Percentiles rank a stretch among this genome's conserved stretches.
Conservation (phyloP, 2,329 filamentous ascomycete genomes). For the Colletotrichum sidae region DNA sequence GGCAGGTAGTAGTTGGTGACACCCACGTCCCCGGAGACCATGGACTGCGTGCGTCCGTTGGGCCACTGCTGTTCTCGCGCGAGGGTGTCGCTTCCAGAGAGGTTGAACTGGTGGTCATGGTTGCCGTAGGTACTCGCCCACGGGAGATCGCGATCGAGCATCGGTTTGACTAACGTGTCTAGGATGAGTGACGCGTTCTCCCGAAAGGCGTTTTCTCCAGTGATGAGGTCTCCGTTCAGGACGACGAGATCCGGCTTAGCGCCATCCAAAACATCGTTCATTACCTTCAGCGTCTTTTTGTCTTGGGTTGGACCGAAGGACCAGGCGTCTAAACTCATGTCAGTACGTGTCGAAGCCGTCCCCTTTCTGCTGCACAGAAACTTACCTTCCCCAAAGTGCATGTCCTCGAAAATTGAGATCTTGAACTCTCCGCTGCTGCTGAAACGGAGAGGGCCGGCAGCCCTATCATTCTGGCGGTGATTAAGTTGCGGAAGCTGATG, state of each 20-base stretch:
- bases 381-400: constrained; percentile 78
- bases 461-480: constrained; percentile 9
- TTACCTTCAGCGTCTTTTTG: constrained; percentile 65
- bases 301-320: constrained; percentile 65
- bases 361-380: constrained; percentile 6
- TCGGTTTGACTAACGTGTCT: constrained; percentile 68
- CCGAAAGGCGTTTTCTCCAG: constrained; percentile 70
- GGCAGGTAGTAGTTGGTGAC: constrained; percentile 61
- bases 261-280: constrained; percentile 66
- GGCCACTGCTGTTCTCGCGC: constrained; percentile 53
- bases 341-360: not conserved
- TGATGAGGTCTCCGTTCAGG: constrained; percentile 78
- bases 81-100: constrained; percentile 60
- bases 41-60: constrained; percentile 53
- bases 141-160: constrained; percentile 64
- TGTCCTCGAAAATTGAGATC: constrained; percentile 73
- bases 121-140: constrained; percentile 81
- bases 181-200: constrained; percentile 69
- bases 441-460: constrained; percentile 48
- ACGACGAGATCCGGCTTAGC: constrained; percentile 70
- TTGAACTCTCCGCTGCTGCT: constrained; percentile 59
- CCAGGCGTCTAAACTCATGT: constrained; percentile 51
- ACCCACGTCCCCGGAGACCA: constrained; percentile 53
- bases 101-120: constrained; percentile 72
- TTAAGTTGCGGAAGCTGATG: not conserved